A percentile compares a stretch with the other conserved stretches of the same genome.
Evolutionary conservation across 176 grass and related monocot genomes (phyloP).

Genomic region (Oryza meridionalis): DNA sequence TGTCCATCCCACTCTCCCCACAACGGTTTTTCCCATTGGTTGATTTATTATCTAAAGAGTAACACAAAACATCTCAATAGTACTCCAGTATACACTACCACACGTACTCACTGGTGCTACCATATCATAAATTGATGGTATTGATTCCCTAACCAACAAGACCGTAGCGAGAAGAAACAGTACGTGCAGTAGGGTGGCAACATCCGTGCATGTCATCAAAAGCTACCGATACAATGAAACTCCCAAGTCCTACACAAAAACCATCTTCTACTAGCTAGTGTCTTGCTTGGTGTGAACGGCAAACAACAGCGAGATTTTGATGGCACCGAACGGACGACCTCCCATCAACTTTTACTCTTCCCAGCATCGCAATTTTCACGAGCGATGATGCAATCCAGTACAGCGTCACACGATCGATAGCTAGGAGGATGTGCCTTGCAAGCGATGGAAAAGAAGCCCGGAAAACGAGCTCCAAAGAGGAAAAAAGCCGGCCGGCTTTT

Average conservation of each 20-base stretch:
- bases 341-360: background rate
- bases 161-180: background rate
- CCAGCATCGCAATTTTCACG: background rate
- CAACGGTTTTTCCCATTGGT: background rate
- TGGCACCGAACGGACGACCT: background rate
- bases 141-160: background rate
- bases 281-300: background rate
- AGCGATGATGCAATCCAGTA: background rate
- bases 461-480: background rate
- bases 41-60: background rate
- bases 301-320: background rate
- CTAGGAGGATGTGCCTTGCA: conserved; percentile 34
- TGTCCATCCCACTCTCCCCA: background rate
- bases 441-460: conserved; percentile 23
- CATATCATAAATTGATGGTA: background rate
- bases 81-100: background rate
- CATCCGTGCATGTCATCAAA: background rate
- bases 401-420: background rate
- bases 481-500: background rate
- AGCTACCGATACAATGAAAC: background rate
- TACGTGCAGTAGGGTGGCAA: background rate
- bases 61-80: background rate
- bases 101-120: background rate
- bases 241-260: background rate
- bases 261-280: background rate